Conservation (phyloP, 75 land plant genomes). For the Selaginella tamariscina region DNA sequence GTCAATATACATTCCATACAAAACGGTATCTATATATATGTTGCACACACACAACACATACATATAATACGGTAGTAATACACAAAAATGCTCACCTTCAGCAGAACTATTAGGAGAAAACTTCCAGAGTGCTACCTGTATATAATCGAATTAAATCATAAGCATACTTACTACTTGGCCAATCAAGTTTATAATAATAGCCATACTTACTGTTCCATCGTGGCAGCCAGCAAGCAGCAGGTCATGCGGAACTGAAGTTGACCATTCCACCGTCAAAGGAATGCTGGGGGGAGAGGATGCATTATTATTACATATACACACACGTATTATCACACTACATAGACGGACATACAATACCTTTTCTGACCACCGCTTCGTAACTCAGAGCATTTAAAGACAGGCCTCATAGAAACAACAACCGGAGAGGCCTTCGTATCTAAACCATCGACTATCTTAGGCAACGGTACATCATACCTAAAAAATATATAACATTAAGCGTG, state of each 20-base stretch:
- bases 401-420: slow-evolving; percentile 53
- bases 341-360: slow-evolving; percentile 48
- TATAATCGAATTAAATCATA: neutral
- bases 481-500: too few species aligned
- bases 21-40: too few species aligned
- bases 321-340: too few species aligned
- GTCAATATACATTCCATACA: neutral
- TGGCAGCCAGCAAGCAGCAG: slow-evolving; percentile 81
- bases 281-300: slow-evolving; percentile 32
- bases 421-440: slow-evolving; percentile 31
- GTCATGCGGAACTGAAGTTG: slow-evolving; percentile 57
- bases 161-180: too few species aligned
- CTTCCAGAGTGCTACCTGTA: slow-evolving; percentile 90
- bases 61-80: neutral
- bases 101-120: slow-evolving; percentile 19
- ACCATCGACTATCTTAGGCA: slow-evolving; percentile 32
- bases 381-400: slow-evolving; percentile 80
- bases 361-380: slow-evolving; percentile 44
- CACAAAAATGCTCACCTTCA: neutral
- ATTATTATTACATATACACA: neutral
- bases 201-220: slow-evolving; percentile 67
- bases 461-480: slow-evolving; percentile 85
- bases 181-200: neutral
- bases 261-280: slow-evolving; percentile 92
- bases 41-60: too few species aligned